Evolutionary conservation across 208 protist genomes (phyloP).

Genomic region (Trypanosomatidae sp.): DNA sequence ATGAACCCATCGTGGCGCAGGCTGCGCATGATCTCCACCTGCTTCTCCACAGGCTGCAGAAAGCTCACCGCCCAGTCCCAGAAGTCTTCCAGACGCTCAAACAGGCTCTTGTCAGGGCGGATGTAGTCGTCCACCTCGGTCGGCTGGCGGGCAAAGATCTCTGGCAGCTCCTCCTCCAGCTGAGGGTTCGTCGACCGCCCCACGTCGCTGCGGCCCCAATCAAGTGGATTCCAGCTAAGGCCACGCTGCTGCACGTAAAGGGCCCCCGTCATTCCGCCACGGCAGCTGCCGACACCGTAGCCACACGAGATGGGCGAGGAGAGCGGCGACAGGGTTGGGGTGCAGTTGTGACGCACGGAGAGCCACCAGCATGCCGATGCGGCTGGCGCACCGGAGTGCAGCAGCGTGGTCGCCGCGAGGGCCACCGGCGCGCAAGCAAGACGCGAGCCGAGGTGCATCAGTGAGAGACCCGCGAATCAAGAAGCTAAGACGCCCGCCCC

Average conservation of each 20-base stretch:
- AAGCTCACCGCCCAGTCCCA: slow-evolving; percentile 89
- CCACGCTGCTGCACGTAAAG: slow-evolving; percentile 30
- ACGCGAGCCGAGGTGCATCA: slow-evolving; percentile 9
- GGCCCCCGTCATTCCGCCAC: neutral
- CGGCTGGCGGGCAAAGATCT: slow-evolving; percentile 84
- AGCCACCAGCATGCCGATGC: neutral
- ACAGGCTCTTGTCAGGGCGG: slow-evolving; percentile 75
- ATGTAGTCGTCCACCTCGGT: slow-evolving; percentile 89
- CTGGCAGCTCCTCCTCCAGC: slow-evolving; percentile 83
- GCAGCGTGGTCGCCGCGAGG: neutral
- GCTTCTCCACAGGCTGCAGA: slow-evolving; percentile 85
- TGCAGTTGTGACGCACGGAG: neutral
- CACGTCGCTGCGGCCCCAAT: slow-evolving; percentile 35
- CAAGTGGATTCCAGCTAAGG: slow-evolving; percentile 70
- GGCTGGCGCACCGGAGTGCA: slow-evolving; percentile 1
- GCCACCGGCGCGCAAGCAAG: slow-evolving; percentile 2
- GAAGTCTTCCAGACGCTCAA: slow-evolving; percentile 84
- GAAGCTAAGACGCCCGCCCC: neutral
- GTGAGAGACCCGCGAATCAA: neutral
- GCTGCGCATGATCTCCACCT: slow-evolving; percentile 79
- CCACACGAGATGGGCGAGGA: neutral
- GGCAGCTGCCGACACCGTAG: neutral
- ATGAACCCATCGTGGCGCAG: slow-evolving; percentile 72
- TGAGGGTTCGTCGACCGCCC: slow-evolving; percentile 36
- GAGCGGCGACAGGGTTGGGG: neutral